Base-by-base conservation (phyloP, 371 early-diverging fungal genomes). In the Coemansia sp. region DNA sequence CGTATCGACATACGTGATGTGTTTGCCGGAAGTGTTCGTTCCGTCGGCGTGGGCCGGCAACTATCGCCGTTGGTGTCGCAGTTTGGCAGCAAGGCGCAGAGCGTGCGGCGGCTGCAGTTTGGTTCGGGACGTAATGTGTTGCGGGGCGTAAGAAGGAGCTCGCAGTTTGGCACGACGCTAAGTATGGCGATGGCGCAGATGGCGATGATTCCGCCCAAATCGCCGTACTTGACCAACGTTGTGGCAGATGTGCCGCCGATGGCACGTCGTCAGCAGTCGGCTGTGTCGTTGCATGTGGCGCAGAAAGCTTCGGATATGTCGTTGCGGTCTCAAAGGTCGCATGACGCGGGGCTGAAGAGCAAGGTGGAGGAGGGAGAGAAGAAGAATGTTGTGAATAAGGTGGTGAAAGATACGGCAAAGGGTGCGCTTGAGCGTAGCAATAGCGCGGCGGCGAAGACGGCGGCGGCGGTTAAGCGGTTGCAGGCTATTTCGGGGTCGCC, bases 1-100 rank as follows among this genome's bases (percentile, higher is more conserved):
- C 70, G 78, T 3, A 78, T 70, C 52, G 67, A 78, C n/a, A 70
- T 78, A 16, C 73, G 78, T 8, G 65, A 78, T 26, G 78, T 78
- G 42, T 78, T 78, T 50, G 71, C 63, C 3, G 69, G 71, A 1
- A 47, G 71, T 5, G 20, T 61, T 25, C 53, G 67, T 16, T 30
- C 28, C 1, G 48, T 28, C 9, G 28, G 47, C 14, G 39, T 25
- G 3, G 51, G 53, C 11, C 58, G 56, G 50, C 67, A 40, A 16
- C 21, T 65, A 20, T 72, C 77, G 18, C 72, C 77, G 11, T 23
- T 64, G 3, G 64, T 33, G 3, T 63, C 63, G 44, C 63, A 33
- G 57, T 56, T 47, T 51, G 59, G 63, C 30, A 65, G 65, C 7
- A 30, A 33, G 37, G 11, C 37, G 37, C 37, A 33, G 11, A 9